A percentile compares a stretch with the other conserved stretches of the same genome.
These are phyloP conservation scores for Chlamydomonas eustigma DNA, from an alignment of 139 green algal species.

Conservation along the genomic window DNA sequence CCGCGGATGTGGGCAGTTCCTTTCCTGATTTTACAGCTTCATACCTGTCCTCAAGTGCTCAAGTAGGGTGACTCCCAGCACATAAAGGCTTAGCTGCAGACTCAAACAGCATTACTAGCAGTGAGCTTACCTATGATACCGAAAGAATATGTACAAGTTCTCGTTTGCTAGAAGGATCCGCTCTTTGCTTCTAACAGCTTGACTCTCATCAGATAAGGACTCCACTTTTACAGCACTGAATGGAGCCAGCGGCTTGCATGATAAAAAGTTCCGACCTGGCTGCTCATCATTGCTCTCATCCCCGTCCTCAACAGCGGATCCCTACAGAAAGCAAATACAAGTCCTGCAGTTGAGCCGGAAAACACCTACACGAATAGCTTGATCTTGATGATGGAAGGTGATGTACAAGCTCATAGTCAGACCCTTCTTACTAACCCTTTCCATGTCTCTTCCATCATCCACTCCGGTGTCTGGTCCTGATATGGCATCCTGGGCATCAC, in stretches of 20 bases:
- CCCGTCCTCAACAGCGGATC: not conserved
- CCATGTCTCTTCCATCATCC: conserved; percentile 9
- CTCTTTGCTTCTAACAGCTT: not conserved
- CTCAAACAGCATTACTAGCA: not conserved
- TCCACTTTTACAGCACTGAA: not conserved
- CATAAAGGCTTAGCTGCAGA: too few species aligned
- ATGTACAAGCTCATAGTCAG: too few species aligned
- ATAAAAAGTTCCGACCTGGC: not conserved
- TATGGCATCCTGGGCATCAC: not conserved
- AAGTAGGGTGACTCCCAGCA: too few species aligned
- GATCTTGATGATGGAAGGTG: too few species aligned
- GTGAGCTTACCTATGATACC: conserved; percentile 29
- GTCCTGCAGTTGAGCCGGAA: too few species aligned
- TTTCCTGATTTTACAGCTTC: too few species aligned
- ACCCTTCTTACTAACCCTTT: too few species aligned
- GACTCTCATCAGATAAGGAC: too few species aligned
- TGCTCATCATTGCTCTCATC: not conserved
- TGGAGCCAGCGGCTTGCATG: not conserved
- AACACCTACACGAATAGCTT: too few species aligned
- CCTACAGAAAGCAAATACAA: too few species aligned
- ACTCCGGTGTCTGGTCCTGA: conserved; percentile 2
- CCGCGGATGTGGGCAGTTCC: too few species aligned
- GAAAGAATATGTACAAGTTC: conserved; percentile 87
- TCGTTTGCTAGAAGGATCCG: conserved; percentile 86
- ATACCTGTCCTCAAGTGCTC: too few species aligned